Percentiles rank a stretch among this genome's conserved stretches.
These are phyloP conservation scores for Herpetomonas samuelpessoai DNA, from an alignment of 208 protist genomes.

Conservation along the genomic window DNA sequence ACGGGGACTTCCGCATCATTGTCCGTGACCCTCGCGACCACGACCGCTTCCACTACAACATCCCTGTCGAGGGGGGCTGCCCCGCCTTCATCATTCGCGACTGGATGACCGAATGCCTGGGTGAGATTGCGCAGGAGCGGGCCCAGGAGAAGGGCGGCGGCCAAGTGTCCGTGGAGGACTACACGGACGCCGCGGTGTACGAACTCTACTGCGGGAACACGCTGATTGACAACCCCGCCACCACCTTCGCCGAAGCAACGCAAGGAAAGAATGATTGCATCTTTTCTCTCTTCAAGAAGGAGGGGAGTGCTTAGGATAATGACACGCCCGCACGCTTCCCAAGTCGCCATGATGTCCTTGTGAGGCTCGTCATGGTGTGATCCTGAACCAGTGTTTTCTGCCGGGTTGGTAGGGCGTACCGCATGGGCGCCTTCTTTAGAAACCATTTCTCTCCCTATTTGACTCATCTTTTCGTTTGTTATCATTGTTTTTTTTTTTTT, in stretches of 20 bases:
- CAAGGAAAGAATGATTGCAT: conserved; percentile 48
- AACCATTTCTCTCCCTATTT: no score
- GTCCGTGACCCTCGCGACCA: neutral
- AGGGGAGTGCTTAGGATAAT: conserved; percentile 10
- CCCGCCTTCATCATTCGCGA: neutral
- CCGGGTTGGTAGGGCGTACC: no score
- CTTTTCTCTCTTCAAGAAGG: conserved; percentile 29
- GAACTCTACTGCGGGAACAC: neutral
- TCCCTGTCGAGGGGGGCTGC: neutral
- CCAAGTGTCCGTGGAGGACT: conserved; percentile 8
- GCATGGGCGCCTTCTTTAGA: no score
- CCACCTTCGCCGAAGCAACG: neutral
- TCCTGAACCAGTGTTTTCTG: no score
- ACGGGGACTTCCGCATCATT: neutral
- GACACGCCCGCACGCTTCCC: no score
- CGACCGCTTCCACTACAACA: neutral
- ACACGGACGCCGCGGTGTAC: neutral
- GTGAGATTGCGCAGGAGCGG: conserved; percentile 11
- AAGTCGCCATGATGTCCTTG: no score
- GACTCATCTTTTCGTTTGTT: neutral
- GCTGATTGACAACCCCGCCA: neutral
- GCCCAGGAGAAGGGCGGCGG: conserved; percentile 4
- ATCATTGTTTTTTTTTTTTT: neutral
- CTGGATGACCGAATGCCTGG: neutral
- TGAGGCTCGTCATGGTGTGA: no score